Conservation (phyloP, 106 monocot genomes). For the Acorus gramineus region DNA sequence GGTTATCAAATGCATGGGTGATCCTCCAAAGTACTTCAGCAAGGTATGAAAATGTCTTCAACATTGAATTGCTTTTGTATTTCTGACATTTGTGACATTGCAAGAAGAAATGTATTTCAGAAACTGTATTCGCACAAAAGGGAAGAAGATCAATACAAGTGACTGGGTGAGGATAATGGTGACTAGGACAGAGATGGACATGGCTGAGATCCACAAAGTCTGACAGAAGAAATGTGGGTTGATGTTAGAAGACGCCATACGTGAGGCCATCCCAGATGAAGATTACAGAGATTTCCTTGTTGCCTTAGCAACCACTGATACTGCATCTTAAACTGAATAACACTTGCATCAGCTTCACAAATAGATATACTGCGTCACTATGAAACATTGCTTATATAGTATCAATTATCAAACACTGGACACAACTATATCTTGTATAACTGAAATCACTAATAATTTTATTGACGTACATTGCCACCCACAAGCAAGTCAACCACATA, state of each 20-base stretch:
- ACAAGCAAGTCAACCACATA: too few species aligned
- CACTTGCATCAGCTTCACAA: too few species aligned
- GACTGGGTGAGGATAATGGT: conserved; percentile 25
- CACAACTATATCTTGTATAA: too few species aligned
- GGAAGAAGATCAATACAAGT: conserved; percentile 10
- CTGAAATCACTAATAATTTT: too few species aligned
- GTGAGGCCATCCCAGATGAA: conserved; percentile 11
- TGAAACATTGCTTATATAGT: too few species aligned
- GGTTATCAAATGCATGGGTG: conserved; percentile 28
- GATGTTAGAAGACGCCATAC: conserved; percentile 26
- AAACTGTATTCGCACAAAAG: conserved; percentile 26
- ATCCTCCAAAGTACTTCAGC: conserved; percentile 36
- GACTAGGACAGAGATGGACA: conserved; percentile 28
- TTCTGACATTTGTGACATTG: not conserved
- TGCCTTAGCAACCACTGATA: conserved; percentile 6
- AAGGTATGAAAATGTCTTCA: conserved; percentile 19
- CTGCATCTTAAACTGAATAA: too few species aligned
- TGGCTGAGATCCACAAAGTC: conserved; percentile 28
- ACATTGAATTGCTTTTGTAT: not conserved
- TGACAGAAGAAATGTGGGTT: conserved; percentile 24
- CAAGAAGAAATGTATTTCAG: conserved; percentile 4
- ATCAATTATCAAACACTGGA: too few species aligned
- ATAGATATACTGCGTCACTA: too few species aligned
- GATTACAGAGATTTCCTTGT: conserved; percentile 39
- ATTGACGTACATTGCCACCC: too few species aligned